Evolutionary conservation across 176 grass and related monocot species (phyloP).

Genomic region (Musa itinerans): DNA sequence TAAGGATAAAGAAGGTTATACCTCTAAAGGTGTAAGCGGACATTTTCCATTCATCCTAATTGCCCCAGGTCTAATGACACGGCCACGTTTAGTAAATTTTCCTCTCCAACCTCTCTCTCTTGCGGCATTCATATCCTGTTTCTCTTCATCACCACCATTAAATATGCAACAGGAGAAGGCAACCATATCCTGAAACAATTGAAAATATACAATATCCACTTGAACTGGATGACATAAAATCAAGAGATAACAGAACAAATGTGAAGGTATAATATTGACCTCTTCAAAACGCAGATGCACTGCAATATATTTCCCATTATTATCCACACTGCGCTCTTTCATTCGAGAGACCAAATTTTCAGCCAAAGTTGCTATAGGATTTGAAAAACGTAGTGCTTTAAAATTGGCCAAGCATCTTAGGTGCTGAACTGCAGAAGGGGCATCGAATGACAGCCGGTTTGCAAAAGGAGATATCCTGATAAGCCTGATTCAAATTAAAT

Average conservation of each 20-base stretch:
- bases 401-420: conserved; percentile 93
- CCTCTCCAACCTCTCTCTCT: conserved; percentile 97
- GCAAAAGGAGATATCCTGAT: conserved; percentile 97
- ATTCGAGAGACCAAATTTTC: conserved; percentile 82
- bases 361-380: conserved; percentile 59
- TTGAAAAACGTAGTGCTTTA: conserved; percentile 90
- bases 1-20: conserved; percentile 30
- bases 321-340: conserved; percentile 57
- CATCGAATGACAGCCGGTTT: conserved; percentile 85
- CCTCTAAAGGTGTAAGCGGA: conserved; percentile 96
- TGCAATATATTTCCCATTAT: conserved; percentile 73
- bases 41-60: conserved; percentile 98
- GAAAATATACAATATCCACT: not conserved
- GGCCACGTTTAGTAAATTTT: conserved; percentile 89
- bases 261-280: conserved; percentile 40
- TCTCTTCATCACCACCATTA: conserved; percentile 76
- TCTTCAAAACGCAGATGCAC: conserved; percentile 99
- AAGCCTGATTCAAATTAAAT: conserved; percentile 36
- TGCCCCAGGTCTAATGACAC: conserved; percentile 78
- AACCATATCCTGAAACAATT: conserved; percentile 90
- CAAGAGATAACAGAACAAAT: not conserved
- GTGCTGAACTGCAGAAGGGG: conserved; percentile 69
- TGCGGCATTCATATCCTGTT: conserved; percentile 68
- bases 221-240: not conserved
- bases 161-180: conserved; percentile 97